A percentile compares a stretch with the other conserved stretches of the same genome.
phyloP scores from a whole-genome alignment of 2,329 filamentous ascomycete species.

The Tolypocladium sp. region DNA sequence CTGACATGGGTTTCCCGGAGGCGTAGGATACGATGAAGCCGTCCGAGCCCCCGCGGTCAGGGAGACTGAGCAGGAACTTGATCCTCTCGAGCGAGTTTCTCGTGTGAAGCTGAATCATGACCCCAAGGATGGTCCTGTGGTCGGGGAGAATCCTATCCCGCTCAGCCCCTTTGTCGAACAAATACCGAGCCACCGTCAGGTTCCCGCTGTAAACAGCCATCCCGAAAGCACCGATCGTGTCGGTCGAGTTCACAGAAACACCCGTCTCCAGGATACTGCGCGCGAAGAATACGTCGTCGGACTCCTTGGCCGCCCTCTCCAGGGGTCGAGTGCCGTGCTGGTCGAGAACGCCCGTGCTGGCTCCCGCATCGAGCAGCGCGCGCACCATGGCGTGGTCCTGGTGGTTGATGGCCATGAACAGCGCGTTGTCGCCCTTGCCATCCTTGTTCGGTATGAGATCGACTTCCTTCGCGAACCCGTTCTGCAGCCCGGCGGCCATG shows the following conservation, averaged over 20 bases:
- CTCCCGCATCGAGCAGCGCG: background rate
- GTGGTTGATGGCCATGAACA: background rate
- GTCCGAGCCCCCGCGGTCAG: background rate
- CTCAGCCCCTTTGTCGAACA: background rate
- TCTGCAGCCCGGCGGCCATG: background rate
- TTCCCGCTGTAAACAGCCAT: background rate
- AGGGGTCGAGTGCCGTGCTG: background rate
- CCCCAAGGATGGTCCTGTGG: background rate
- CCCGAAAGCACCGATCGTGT: background rate
- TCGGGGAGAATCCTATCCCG: background rate
- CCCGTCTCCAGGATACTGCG: background rate
- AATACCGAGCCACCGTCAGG: background rate
- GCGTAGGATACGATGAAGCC: background rate
- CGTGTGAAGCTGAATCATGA: background rate
- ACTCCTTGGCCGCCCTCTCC: background rate
- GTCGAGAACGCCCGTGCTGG: background rate
- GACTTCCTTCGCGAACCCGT: background rate
- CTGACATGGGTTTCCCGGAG: background rate
- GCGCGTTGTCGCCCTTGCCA: background rate
- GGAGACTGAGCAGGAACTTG: background rate
- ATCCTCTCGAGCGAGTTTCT: background rate
- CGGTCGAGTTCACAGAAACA: background rate
- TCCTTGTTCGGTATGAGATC: background rate
- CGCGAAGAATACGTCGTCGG: background rate
- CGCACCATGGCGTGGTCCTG: background rate